These are phyloP conservation scores for Cordyceps pruinosa DNA, from an alignment of 2,329 filamentous ascomycete genomes.

Conservation along the genomic window DNA sequence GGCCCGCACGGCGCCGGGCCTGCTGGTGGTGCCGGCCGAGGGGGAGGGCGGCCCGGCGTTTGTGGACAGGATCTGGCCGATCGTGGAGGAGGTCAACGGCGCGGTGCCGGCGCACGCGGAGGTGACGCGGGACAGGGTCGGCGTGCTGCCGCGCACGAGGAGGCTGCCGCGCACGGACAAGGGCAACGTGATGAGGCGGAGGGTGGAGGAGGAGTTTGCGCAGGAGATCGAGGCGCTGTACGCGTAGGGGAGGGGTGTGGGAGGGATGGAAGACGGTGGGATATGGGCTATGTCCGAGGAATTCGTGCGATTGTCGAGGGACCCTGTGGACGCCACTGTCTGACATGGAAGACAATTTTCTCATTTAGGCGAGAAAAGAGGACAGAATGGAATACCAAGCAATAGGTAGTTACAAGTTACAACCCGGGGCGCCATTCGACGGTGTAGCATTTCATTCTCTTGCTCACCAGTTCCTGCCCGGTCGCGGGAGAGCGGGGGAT, in stretches of 20 bases:
- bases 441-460: too few relatives aligned
- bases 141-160: neutral
- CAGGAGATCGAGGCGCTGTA: slow-evolving; percentile 5
- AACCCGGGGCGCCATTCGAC: too few relatives aligned
- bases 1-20: neutral
- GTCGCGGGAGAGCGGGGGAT: too few relatives aligned
- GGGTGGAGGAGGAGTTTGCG: neutral
- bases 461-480: too few relatives aligned
- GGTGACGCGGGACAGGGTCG: neutral
- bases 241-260: neutral
- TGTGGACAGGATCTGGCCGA: neutral
- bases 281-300: too few relatives aligned
- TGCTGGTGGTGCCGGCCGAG: neutral
- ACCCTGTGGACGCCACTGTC: too few relatives aligned
- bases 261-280: too few relatives aligned
- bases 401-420: too few relatives aligned
- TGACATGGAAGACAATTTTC: too few relatives aligned
- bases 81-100: neutral
- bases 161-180: slow-evolving; percentile 6
- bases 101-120: neutral
- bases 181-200: slow-evolving; percentile 1
- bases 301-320: too few relatives aligned
- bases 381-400: too few relatives aligned
- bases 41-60: neutral
- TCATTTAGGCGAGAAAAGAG: too few relatives aligned